These are phyloP conservation scores for Phlebiopsis flavidoalba DNA, from an alignment of 768 basidiomycete species.

Conservation along the genomic window DNA sequence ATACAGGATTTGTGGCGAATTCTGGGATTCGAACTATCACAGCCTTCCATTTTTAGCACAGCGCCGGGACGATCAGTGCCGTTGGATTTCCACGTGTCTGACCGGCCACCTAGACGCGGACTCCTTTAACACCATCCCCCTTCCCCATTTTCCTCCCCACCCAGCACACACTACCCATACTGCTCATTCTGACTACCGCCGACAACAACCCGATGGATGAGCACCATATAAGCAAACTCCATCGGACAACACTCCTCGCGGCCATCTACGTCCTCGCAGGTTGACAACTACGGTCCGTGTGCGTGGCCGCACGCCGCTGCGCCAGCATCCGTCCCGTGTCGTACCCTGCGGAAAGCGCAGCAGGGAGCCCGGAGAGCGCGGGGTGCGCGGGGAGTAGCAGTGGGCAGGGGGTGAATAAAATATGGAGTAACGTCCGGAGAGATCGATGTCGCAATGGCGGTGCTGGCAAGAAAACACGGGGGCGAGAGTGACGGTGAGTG, in stretches of 20 bases:
- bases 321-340: conserved; percentile 1
- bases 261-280: neutral
- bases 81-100: neutral
- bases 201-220: conserved; percentile 4
- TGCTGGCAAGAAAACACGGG: conserved; percentile 5
- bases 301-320: conserved; percentile 4
- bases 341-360: neutral
- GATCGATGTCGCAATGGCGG: conserved; percentile 10
- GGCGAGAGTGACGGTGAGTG: conserved; percentile 8
- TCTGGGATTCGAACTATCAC: neutral
- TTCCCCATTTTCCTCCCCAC: neutral
- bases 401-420: conserved; percentile 3
- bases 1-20: neutral
- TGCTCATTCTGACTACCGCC: neutral
- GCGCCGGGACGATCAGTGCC: neutral
- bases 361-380: neutral
- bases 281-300: neutral
- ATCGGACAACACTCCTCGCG: neutral
- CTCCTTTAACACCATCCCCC: conserved; percentile 1
- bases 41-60: neutral
- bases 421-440: conserved; percentile 11
- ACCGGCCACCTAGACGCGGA: neutral
- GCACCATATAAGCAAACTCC: neutral
- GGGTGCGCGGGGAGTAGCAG: neutral
- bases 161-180: neutral